These are phyloP conservation scores for Myxozyma geophila DNA, from an alignment of 805 yeast species.

Conservation along the genomic window DNA sequence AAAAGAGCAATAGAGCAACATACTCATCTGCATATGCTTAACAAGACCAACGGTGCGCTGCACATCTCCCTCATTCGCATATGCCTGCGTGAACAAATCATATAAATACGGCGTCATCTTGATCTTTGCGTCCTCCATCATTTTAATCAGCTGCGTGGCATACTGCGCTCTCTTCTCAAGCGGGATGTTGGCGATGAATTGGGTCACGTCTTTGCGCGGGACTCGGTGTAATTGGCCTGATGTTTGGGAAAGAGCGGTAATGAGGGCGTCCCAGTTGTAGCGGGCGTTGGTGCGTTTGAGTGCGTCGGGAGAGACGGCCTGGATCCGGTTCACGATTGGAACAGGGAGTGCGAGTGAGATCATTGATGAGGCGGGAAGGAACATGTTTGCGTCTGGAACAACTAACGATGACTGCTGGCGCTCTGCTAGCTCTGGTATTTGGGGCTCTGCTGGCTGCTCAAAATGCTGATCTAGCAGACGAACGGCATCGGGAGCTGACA, in stretches of 20 bases:
- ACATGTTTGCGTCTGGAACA: constrained; percentile 5
- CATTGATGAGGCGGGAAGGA: constrained; percentile 10
- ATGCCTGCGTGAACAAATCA: constrained; percentile 44
- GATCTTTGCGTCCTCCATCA: constrained; percentile 33
- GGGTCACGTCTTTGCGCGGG: constrained; percentile 38
- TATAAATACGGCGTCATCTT: constrained; percentile 9
- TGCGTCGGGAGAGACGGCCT: constrained; percentile 13
- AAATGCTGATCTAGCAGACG: not conserved
- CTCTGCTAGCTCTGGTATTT: not conserved
- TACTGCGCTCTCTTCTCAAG: constrained; percentile 35
- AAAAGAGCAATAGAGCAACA: not conserved
- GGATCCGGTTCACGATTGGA: constrained; percentile 32
- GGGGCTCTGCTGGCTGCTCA: too few species aligned
- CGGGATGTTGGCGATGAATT: constrained; percentile 41
- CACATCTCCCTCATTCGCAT: constrained; percentile 42
- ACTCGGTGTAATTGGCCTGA: constrained; percentile 38
- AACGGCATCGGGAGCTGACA: not conserved
- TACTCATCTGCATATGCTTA: constrained; percentile 33
- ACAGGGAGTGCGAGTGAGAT: constrained; percentile 28
- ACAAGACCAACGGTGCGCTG: constrained; percentile 37
- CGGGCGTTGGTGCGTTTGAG: constrained; percentile 23
- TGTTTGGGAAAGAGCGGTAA: constrained; percentile 22
- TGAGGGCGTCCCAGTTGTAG: constrained; percentile 37
- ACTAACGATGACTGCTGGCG: not conserved
- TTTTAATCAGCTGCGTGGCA: constrained; percentile 36